Evolutionary conservation across 768 basidiomycete genomes (phyloP), one percentile per base, ranked within the genome.

Genomic region (Multifurca ochricompacta): DNA sequence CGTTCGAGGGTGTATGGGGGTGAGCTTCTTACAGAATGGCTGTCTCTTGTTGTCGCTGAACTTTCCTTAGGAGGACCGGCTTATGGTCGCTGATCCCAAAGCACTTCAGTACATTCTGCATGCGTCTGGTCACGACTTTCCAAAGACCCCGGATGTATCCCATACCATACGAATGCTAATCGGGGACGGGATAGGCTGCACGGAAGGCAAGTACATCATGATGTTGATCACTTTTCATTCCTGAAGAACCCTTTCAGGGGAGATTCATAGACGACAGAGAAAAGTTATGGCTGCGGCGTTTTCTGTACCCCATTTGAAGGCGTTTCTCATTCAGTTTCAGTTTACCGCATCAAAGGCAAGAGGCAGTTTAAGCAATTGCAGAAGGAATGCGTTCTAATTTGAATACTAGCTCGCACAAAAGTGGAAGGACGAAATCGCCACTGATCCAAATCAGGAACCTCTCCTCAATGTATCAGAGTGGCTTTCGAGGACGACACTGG

Each of bases 281-380:
- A 69, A 64, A 52, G 57, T 68, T 19, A 61, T 69, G 59, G 62
- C 62, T 23, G 63, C 67, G 9, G 68, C 64, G 10, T 69, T 69
- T 58, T 55, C 58, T 44, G 54, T 60, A 19, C 55, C 58, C 0
- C 64, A 68, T 48, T 46, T 67, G 23, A 56, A 62, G 30, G 55
- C 62, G 4, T 69, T 66, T 44, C 58, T 65, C 13, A 42, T 61
- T 21, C 49, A 65, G 8, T 70, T 70, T 43, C 62, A 63, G 21
- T 42, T 47, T 5, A 62, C 56, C 21, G 63, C 64, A 28, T 44
- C 54, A 35, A 48, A 43, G 47, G 53, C n/a, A n/a, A n/a, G n/a
- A n/a, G n/a, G n/a, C n/a, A n/a, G n/a, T n/a, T n/a, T n/a, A n/a
- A n/a, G n/a, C n/a, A n/a, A n/a, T n/a, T n/a, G n/a, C n/a, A n/a